phyloP scores from a whole-genome alignment of 495 filamentous ascomycete species.

The Neurospora cerealis region DNA sequence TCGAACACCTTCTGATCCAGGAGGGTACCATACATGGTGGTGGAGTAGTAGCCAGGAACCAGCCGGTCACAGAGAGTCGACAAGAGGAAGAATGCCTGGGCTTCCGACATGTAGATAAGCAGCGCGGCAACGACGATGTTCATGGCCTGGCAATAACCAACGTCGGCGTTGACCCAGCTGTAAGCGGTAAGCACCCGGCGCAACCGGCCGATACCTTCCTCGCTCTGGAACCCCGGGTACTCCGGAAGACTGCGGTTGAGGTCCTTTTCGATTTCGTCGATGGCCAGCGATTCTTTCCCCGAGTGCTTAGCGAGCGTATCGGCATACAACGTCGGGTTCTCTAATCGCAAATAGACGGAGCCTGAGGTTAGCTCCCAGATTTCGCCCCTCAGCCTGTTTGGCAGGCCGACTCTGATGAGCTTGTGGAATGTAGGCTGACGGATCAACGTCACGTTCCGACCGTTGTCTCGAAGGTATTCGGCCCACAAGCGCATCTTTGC shows the following conservation, averaged over 20 bases:
- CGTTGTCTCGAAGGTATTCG: constrained; percentile 93
- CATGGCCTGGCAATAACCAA: constrained; percentile 99
- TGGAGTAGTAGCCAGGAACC: constrained; percentile 92
- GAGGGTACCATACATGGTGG: constrained; percentile 96
- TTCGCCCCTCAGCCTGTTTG: constrained; percentile 86
- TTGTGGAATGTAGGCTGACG: constrained; percentile 97
- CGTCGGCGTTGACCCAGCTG: constrained; percentile 89
- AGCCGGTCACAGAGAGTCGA: constrained; percentile 87
- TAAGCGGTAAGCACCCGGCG: constrained; percentile 89
- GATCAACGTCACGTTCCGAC: constrained; percentile 82
- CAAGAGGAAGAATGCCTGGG: constrained; percentile 90
- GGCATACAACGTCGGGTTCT: constrained; percentile 70
- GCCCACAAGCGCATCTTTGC: constrained; percentile 97
- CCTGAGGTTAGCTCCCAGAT: constrained; percentile 94
- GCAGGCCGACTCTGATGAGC: constrained; percentile 86
- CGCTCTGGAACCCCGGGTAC: constrained; percentile 93
- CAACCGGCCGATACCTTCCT: constrained; percentile 86
- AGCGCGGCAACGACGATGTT: constrained; percentile 96
- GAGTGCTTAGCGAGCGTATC: constrained; percentile 76
- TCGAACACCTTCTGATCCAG: constrained; percentile 96
- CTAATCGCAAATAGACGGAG: constrained; percentile 75
- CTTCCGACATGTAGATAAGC: constrained; percentile 95
- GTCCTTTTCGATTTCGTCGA: constrained; percentile 98
- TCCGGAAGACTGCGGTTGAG: constrained; percentile 92
- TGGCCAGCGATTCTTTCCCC: constrained; percentile 80